Conservation (phyloP, 179 eudicot species). For the Corrigiola litoralis region DNA sequence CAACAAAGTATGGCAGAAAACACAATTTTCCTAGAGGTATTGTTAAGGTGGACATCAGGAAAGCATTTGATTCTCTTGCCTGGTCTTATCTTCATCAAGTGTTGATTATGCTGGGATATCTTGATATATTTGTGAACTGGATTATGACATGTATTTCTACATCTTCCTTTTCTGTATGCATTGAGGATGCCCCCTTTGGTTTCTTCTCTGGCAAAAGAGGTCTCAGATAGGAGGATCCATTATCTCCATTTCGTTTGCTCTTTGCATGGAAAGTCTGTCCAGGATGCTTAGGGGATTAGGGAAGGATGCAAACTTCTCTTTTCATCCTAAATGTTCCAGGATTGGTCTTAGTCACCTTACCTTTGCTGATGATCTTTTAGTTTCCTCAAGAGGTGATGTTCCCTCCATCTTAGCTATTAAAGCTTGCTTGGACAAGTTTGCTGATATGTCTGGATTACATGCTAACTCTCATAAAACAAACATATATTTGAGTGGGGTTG, state of each 20-base stretch:
- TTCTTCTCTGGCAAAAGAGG: background rate
- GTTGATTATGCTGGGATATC: background rate
- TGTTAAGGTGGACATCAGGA: background rate
- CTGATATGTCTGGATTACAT: background rate
- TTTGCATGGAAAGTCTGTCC: background rate
- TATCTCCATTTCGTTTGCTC: background rate
- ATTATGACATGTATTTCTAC: background rate
- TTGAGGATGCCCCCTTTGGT: background rate
- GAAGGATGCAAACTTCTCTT: background rate
- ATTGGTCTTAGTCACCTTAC: background rate
- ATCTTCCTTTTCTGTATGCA: background rate
- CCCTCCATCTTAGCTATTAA: background rate
- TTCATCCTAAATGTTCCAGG: background rate
- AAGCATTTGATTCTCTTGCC: background rate
- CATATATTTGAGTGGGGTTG: background rate
- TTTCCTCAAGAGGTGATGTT: slow-evolving; percentile 10
- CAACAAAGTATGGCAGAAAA: background rate
- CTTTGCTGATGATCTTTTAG: background rate
- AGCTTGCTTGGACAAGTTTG: background rate
- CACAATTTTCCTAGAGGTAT: background rate
- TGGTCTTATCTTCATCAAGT: background rate
- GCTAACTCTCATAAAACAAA: background rate
- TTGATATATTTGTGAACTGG: background rate
- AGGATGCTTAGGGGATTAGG: too few relatives aligned
- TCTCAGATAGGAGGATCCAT: background rate